A percentile compares a stretch with the other conserved stretches of the same genome.
Conservation (phyloP, 805 yeast species). For the Peterozyma toletana region DNA sequence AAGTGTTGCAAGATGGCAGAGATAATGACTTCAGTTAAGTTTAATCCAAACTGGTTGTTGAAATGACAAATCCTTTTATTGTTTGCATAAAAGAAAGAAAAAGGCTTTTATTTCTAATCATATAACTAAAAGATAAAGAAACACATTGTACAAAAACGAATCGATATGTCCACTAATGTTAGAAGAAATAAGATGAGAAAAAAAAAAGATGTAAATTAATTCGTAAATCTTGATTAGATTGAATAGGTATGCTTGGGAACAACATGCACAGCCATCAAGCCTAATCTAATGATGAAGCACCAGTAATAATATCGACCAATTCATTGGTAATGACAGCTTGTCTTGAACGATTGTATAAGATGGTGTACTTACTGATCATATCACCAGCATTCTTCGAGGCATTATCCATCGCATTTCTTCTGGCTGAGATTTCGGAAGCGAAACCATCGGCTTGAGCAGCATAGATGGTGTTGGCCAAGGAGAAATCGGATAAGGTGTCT, state of each 20-base stretch:
- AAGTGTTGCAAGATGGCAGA: too few relatives aligned
- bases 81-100: not conserved
- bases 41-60: too few relatives aligned
- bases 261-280: too few relatives aligned
- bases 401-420: constrained; percentile 99
- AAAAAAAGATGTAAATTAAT: too few relatives aligned
- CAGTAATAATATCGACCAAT: constrained; percentile 98
- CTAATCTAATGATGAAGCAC: constrained; percentile 97
- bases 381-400: constrained; percentile 99
- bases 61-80: not conserved
- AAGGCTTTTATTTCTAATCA: too few relatives aligned
- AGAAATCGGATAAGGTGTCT: constrained; percentile 69
- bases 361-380: constrained; percentile 93
- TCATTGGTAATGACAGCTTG: constrained; percentile 99
- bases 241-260: too few relatives aligned
- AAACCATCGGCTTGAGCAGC: constrained; percentile 96
- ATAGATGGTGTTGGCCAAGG: constrained; percentile 83
- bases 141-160: too few relatives aligned
- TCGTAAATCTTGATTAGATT: too few relatives aligned
- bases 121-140: too few relatives aligned
- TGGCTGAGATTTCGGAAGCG: constrained; percentile 95
- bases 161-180: too few relatives aligned
- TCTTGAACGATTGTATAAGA: constrained; percentile 98
- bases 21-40: too few relatives aligned
- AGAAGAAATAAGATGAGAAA: too few relatives aligned